Base-by-base conservation (phyloP, 2,329 filamentous ascomycete species). In the Epichloe sibirici region DNA sequence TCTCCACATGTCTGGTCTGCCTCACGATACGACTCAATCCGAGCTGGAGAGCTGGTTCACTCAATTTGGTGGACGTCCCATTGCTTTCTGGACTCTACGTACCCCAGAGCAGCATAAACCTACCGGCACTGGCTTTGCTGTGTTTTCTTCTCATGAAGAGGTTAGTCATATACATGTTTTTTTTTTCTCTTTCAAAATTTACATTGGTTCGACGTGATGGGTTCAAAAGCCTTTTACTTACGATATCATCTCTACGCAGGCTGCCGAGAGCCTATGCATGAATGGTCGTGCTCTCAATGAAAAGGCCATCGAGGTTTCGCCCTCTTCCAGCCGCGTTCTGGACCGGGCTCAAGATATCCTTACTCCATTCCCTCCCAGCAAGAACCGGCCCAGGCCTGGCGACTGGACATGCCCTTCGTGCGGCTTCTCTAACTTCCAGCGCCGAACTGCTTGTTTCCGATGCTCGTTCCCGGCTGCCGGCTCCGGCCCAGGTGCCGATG, bases 41-140 rank as follows among this genome's bases (percentile, higher is more conserved):
- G 93, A 98, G 73, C 79, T 98, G 25, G 93, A 98, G 74, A 96
- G 90, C 72, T 98, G 93, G 93, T 98, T 97, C 67, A 98, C 93
- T 34, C 93, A 98, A 70, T 98, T 95, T 66, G 93, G 93, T 58
- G 93, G 93, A 48, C 87, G 93, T 44, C 93, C 93, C 34, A 98
- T 98, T 72, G 93, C 93, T 21, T 98, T 98, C 73, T 98, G 93
- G 93, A 98, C 93, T 17, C 79, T 98, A 49, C 87, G 91, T 57
- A 98, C 93, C 13, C 93, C 93, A 3, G 93, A 98, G 71, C 93
- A 97, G 73, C 93, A 97, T 73, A 98, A 98, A 77, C 93, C 93
- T n/a, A 98, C 93, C 9, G 93, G 93, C 44, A 95, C 91, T 51
- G 93, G 93, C 51, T 98, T 98, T 70, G 93, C 93, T 48, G 91